phyloP scores from a whole-genome alignment of 2,329 filamentous ascomycete genomes.

The Colletotrichum viniferum region DNA sequence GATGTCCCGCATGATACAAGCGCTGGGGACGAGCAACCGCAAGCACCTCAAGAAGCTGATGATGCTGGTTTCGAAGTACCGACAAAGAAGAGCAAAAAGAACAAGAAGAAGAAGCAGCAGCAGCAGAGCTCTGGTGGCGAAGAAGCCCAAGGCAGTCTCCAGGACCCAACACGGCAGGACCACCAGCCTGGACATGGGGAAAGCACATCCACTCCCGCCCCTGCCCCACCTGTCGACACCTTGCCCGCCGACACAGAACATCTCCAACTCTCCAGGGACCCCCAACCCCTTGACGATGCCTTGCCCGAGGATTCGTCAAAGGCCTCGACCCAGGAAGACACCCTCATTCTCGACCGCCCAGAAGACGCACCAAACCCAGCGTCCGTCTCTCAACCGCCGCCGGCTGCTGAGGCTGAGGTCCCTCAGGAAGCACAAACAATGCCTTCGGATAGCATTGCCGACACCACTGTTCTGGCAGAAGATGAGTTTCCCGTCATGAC shows the following conservation, averaged over 20 bases:
- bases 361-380: background rate
- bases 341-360: background rate
- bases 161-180: background rate
- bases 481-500: conserved; percentile 23
- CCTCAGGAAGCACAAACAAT: background rate
- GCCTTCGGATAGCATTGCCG: conserved; percentile 15
- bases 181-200: background rate
- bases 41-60: background rate
- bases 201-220: background rate
- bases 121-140: conserved; percentile 12
- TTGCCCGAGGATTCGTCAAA: background rate
- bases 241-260: background rate
- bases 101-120: conserved; percentile 31
- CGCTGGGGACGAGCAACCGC: background rate
- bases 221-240: background rate
- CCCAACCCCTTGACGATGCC: background rate
- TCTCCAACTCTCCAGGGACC: background rate
- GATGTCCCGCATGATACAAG: background rate
- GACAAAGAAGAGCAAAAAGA: conserved; percentile 27
- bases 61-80: background rate
- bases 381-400: background rate
- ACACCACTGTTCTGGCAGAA: conserved; percentile 16
- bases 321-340: background rate
- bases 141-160: background rate
- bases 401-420: background rate